Evolutionary conservation across 345 rosid genomes (phyloP), one percentile per base, ranked within the genome.

Genomic region (Cochlearia excelsa): DNA sequence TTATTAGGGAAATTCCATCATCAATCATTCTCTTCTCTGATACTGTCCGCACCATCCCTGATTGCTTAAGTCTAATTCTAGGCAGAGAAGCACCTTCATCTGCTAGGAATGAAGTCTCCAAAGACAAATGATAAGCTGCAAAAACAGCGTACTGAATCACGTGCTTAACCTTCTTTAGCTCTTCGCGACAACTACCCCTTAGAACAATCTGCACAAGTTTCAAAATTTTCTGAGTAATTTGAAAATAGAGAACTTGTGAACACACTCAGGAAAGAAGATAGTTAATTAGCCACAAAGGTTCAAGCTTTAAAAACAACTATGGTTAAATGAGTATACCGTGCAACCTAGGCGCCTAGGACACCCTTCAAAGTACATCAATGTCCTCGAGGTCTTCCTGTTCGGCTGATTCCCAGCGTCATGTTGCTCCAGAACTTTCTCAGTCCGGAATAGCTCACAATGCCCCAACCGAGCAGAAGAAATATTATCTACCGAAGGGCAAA

Each of bases 81-180:
- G 99, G 97, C 72, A 94, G 85, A 52, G 84, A 82, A 74, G 99
- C 99, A 60, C 97, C 97, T 83, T 94, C 99, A 64, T 94, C 99
- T 34, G 96, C 97, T 68, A 94, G 99, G 66, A 90, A 94, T 41
- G 95, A 94, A 69, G 99, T 90, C 78, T 94, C 96, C 5, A 89
- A 83, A 5, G 93, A 85, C 52, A 94, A 68, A 70, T 94, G 99
- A 76, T 90, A 84, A 52, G 99, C 99, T 11, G 99, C 99, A 85
- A 94, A 94, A 38, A 90, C 82, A 26, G 97, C 96, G 70, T 74
- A 90, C 59, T 87, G 97, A 64, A 94, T 76, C 38, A 87, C 96
- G 33, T 80, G 81, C 80, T 94, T 94, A 59, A 94, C 80, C 83
- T 84, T 94, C 85, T 90, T 87, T n/a, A 94, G 82, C 63, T 90